Percentiles rank a stretch among this genome's conserved stretches.
Evolutionary conservation across 2,329 filamentous ascomycete genomes (phyloP).

Genomic region (Cytospora piceicola): DNA sequence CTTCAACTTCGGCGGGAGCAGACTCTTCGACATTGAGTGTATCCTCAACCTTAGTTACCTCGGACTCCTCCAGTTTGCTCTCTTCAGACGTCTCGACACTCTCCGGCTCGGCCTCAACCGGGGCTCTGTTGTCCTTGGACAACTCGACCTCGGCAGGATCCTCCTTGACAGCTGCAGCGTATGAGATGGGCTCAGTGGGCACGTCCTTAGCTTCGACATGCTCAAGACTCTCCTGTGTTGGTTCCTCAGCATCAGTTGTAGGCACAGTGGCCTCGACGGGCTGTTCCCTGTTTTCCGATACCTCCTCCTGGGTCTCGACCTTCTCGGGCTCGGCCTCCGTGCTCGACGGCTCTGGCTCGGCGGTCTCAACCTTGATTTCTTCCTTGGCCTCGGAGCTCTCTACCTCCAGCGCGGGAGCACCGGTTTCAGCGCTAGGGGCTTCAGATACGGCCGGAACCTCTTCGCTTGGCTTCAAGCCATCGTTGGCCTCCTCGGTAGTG

Average conservation of each 20-base stretch:
- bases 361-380: not conserved
- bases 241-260: constrained; percentile 1
- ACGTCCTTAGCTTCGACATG: not conserved
- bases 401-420: constrained; percentile 1
- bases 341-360: constrained; percentile 2
- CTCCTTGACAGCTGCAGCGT: not conserved
- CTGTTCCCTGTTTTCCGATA: not conserved
- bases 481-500: not conserved
- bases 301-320: not conserved
- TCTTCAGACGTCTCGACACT: not conserved
- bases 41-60: not conserved
- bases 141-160: not conserved
- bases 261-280: constrained; percentile 11
- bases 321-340: not conserved
- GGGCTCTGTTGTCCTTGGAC: constrained; percentile 7
- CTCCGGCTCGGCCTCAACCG: not conserved
- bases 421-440: not conserved
- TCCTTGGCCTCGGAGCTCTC: constrained; percentile 8
- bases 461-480: constrained; percentile 2
- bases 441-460: not conserved
- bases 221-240: constrained; percentile 1
- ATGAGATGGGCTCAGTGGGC: not conserved
- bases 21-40: not conserved
- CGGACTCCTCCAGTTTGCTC: not conserved
- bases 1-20: not conserved